A percentile compares a stretch with the other conserved stretches of the same genome.
These are phyloP conservation scores for Xenosphaeropsis pyriputrescens DNA, from an alignment of 2,329 filamentous ascomycete genomes.

Conservation along the genomic window DNA sequence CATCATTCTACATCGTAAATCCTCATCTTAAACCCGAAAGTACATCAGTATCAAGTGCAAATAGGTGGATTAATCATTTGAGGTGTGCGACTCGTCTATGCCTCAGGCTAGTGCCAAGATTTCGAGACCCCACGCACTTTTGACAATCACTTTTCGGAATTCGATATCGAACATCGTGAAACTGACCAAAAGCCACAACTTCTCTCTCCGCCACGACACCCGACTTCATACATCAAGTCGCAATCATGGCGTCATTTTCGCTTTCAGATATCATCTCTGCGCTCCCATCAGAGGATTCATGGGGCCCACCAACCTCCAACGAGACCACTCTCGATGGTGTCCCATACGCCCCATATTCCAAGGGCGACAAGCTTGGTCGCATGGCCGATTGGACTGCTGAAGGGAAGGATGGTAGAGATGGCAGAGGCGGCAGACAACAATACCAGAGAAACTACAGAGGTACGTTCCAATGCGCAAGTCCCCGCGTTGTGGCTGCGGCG, in stretches of 20 bases:
- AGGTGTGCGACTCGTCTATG: no score
- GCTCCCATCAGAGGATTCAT: conserved; percentile 63
- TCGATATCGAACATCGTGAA: no score
- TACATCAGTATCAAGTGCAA: no score
- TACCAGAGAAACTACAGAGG: conserved; percentile 92
- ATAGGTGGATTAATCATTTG: no score
- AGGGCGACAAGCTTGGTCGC: conserved; percentile 94
- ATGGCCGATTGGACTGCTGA: conserved; percentile 98
- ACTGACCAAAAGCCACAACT: no score
- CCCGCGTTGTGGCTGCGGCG: background rate
- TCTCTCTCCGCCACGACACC: conserved; percentile 1
- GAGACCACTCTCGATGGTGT: conserved; percentile 90
- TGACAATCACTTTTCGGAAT: conserved; percentile 1
- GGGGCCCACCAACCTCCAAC: conserved; percentile 71
- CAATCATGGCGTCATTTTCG: conserved; percentile 34
- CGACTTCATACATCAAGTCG: conserved; percentile 5
- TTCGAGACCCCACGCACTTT: no score
- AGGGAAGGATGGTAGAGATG: conserved; percentile 65
- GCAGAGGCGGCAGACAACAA: conserved; percentile 64
- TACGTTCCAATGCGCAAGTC: conserved; percentile 23
- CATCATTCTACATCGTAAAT: no score
- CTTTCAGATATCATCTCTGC: conserved; percentile 54
- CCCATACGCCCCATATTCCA: conserved; percentile 95
- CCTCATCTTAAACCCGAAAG: no score
- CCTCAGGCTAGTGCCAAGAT: no score